phyloP scores from a whole-genome alignment of 805 yeast genomes.

The Scheffersomyces spartinae region DNA sequence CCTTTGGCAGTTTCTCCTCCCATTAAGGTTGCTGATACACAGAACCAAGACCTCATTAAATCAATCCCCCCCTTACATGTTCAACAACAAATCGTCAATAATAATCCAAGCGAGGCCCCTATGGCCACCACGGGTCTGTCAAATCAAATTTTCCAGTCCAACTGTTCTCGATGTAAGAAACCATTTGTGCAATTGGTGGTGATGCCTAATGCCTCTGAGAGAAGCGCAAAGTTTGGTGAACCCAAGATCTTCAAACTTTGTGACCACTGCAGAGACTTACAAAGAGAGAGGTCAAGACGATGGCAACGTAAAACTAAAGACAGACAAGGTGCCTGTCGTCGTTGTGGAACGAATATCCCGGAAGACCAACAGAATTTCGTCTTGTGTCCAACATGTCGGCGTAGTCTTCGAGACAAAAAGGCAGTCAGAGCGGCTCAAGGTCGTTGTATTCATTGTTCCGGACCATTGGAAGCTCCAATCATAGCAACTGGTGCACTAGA shows the following conservation, averaged over 20 bases:
- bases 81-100: conserved; percentile 26
- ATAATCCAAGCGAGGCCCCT: too few relatives aligned
- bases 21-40: too few relatives aligned
- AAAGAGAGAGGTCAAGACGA: conserved; percentile 48
- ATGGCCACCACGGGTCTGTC: too few relatives aligned
- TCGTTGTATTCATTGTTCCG: conserved; percentile 58
- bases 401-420: conserved; percentile 41
- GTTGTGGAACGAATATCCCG: conserved; percentile 50
- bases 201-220: too few relatives aligned
- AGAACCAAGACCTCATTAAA: too few relatives aligned
- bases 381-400: conserved; percentile 49
- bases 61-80: conserved; percentile 34
- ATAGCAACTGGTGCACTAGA: conserved; percentile 16
- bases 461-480: conserved; percentile 35
- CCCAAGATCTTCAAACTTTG: conserved; percentile 44
- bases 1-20: too few relatives aligned
- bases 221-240: too few relatives aligned
- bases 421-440: conserved; percentile 51
- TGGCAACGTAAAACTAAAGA: conserved; percentile 55
- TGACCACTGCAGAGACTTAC: conserved; percentile 53
- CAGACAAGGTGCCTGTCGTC: conserved; percentile 50
- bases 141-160: too few relatives aligned
- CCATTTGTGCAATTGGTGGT: too few relatives aligned
- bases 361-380: conserved; percentile 40
- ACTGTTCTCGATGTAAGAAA: too few relatives aligned